Percentiles rank a stretch among this genome's conserved stretches.
These are phyloP conservation scores for Suhomyces guaymorum DNA, from an alignment of 1,139 yeast species.

Conservation along the genomic window DNA sequence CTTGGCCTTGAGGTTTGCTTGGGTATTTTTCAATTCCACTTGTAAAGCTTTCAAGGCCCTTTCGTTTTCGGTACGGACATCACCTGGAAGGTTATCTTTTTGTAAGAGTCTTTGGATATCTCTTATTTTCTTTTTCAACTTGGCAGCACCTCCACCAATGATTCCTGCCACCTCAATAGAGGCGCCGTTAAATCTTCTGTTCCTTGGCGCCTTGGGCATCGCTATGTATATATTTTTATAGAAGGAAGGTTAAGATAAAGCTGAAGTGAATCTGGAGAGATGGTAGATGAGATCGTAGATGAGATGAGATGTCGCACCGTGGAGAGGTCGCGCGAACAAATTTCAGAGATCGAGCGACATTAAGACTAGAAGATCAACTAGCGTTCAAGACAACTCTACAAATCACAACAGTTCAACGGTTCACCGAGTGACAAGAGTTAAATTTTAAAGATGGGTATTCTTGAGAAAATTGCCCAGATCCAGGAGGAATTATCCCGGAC, in stretches of 20 bases:
- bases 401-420: too few species aligned
- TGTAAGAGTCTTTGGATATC: constrained; percentile 74
- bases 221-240: too few species aligned
- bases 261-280: neutral
- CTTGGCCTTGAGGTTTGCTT: constrained; percentile 51
- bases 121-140: constrained; percentile 81
- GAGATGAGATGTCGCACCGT: too few species aligned
- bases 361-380: too few species aligned
- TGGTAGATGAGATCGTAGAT: neutral
- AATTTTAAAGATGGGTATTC: constrained; percentile 23
- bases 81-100: constrained; percentile 68
- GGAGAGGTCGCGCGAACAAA: too few species aligned
- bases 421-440: too few species aligned
- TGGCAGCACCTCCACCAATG: constrained; percentile 45
- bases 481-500: constrained; percentile 94
- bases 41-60: constrained; percentile 77
- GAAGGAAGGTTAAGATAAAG: too few species aligned
- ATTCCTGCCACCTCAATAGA: constrained; percentile 31
- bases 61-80: constrained; percentile 77
- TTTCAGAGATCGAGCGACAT: too few species aligned
- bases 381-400: too few species aligned
- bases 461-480: constrained; percentile 82
- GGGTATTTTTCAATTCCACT: constrained; percentile 61
- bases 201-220: constrained; percentile 19
- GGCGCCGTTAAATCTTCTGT: constrained; percentile 17